Conservation (phyloP, 345 rosid genomes). For the Arabidopsis arenosa region DNA sequence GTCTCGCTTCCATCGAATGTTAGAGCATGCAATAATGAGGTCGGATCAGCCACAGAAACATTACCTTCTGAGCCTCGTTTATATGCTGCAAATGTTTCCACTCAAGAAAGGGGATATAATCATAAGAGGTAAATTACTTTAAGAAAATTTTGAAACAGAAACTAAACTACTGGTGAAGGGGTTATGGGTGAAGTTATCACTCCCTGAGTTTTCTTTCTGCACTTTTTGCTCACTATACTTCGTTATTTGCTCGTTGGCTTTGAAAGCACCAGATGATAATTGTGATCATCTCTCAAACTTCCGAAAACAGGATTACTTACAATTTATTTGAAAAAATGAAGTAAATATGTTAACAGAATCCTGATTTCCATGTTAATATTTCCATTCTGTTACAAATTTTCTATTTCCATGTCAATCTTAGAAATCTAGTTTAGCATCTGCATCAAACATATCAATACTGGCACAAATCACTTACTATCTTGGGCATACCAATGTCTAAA, state of each 20-base stretch:
- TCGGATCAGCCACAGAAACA: constrained; percentile 50
- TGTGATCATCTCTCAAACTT: too few relatives aligned
- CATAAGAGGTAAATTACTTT: constrained; percentile 54
- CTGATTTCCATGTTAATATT: too few relatives aligned
- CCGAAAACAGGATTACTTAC: too few relatives aligned
- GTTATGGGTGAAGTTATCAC: neutral
- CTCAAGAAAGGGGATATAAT: constrained; percentile 46
- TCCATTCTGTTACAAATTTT: too few relatives aligned
- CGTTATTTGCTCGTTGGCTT: too few relatives aligned
- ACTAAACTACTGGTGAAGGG: neutral
- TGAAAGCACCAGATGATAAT: too few relatives aligned
- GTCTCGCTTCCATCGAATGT: constrained; percentile 59
- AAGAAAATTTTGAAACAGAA: neutral
- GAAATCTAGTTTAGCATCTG: neutral
- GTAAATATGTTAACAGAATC: too few relatives aligned
- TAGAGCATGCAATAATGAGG: constrained; percentile 46
- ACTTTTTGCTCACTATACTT: neutral
- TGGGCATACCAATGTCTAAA: neutral
- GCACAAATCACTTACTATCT: neutral
- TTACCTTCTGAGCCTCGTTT: constrained; percentile 40
- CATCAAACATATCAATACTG: neutral
- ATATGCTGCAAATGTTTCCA: constrained; percentile 31
- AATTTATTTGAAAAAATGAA: too few relatives aligned
- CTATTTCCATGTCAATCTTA: neutral
- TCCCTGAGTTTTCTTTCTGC: neutral